Evolutionary conservation across 2,329 filamentous ascomycete species (phyloP), one percentile per base, ranked within the genome.

Genomic region (Ambrosiella beaveri): DNA sequence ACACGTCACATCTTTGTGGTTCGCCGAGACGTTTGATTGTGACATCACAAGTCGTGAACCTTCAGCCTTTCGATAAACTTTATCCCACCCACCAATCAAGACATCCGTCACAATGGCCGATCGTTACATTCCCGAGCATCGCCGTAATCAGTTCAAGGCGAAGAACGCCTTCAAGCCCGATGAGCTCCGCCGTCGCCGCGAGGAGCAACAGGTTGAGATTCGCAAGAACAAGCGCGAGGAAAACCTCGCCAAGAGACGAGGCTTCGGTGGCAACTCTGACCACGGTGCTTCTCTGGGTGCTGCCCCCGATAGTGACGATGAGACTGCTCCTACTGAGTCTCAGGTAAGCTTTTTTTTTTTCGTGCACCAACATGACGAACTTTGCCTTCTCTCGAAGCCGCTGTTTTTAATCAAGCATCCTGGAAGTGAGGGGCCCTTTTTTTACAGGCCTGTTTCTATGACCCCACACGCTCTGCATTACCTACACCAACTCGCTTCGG

Each of bases 131-230:
- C 93, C 93, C 72, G 93, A 98, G 78, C 93, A 98, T 79, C 89
- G 93, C 73, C 90, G 93, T 70, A 96, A 88, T 64, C 90, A 95
- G 77, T 98, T 95, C 84, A 98, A 98, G 85, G 93, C 93, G 58
- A 96, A 96, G 81, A 91, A 88, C 74, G 88, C 88, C 68, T 97
- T 98, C 80, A 96, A 96, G 82, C 91, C 91, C 67, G 93, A 98
- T 72, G 93, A 98, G 77, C 85, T 98, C 64, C 88, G 93, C 71
- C 90, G 93, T 68, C 93, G 93, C 70, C 93, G 93, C 70, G 93
- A 98, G 73, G 93, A 98, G 75, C 90, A 96, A 74, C 93, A 97
- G 76, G 93, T 98, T 64, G 93, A 98, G 77, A 98, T 98, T 69
- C 85, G 93, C 71, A 95, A 95, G 77, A 88, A 90, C 64, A 97